Evolutionary conservation across 148 eudicot genomes (phyloP), one percentile per base, ranked within the genome.

Genomic region (Chenopodium quinoa): DNA sequence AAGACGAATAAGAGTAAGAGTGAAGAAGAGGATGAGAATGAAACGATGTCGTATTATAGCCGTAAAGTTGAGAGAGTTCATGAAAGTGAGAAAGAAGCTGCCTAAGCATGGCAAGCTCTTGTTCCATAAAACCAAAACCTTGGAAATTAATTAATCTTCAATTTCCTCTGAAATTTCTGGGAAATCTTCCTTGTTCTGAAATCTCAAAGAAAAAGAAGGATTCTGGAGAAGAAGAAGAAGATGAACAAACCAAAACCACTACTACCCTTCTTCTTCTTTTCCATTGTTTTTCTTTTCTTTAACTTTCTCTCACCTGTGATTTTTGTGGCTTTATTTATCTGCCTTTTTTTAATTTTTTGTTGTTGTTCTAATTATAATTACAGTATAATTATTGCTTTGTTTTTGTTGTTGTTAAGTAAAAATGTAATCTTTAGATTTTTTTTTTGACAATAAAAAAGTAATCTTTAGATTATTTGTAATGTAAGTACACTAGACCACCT

Each of bases 11-110:
- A 80, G 75, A 66, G 75, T 56, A 77, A 54, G 71, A 77, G 70
- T 25, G 56, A 73, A 62, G 82, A 34, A 80, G 75, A 66, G 75
- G 79, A 71, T 81, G 71, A 69, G 66, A 71, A 25, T 34, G 73
- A 76, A 67, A 82, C 69, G 88, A 50, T 20, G 85, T 64, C 34
- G 85, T 62, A 65, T 71, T 22, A 46, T 84, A 82, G 75, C 82
- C 90, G 85, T 87, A 87, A 80, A 89, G 89, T 68, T 85, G 84
- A 37, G 88, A 85, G 76, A 90, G 83, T 78, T 92, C 83, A 50
- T 92, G 89, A 75, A 94, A 81, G 79, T 92, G 89, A 19, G 90
- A 85, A 73, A 94, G 88, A 84, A 94, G 92, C 44, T 91, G 90
- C 86, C 93, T 91, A 31, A 89, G 88, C 93, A 94, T 89, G 78